A percentile compares a stretch with the other conserved stretches of the same genome.
Conservation (phyloP, 2,329 filamentous ascomycete species). For the Calonectria hawksworthii region DNA sequence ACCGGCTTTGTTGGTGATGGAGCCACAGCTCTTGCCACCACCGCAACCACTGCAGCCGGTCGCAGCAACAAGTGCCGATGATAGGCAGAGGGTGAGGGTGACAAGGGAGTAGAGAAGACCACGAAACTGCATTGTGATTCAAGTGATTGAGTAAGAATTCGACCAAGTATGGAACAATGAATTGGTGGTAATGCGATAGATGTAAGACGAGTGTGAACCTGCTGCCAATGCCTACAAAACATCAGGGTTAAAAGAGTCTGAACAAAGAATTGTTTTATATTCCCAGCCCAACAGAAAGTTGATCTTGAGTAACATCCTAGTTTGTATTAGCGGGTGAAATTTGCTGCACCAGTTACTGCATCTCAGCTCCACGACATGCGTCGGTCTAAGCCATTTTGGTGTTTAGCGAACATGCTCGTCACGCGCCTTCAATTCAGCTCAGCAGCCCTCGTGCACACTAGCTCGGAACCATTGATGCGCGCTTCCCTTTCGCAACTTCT, state of each 20-base stretch:
- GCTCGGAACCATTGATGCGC: background rate
- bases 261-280: background rate
- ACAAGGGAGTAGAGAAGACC: background rate
- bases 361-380: background rate
- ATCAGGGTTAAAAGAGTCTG: background rate
- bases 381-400: background rate
- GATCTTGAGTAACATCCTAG: background rate
- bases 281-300: background rate
- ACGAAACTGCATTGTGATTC: background rate
- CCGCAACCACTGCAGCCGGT: constrained; percentile 1
- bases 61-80: background rate
- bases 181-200: background rate
- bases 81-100: background rate
- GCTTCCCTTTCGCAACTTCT: background rate
- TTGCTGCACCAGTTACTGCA: background rate
- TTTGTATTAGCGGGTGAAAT: background rate
- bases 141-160: background rate
- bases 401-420: background rate
- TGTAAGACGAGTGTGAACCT: background rate
- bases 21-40: background rate
- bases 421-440: background rate
- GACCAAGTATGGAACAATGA: background rate
- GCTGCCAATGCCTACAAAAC: background rate
- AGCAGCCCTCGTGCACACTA: background rate
- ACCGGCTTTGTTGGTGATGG: background rate